phyloP scores from a whole-genome alignment of 495 filamentous ascomycete species.

The Annulohypoxylon nitens region DNA sequence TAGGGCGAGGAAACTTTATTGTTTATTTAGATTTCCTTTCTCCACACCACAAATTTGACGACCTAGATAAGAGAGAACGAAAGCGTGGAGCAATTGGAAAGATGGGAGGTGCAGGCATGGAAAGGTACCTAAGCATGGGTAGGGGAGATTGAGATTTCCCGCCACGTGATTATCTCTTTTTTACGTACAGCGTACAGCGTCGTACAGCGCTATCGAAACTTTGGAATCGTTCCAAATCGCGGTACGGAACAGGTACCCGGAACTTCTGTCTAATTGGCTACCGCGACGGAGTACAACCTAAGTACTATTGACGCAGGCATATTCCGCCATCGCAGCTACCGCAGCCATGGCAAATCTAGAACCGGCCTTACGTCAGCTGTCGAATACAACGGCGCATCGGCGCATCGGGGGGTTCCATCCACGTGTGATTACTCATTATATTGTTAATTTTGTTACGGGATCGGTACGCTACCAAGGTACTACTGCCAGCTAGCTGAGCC shows the following conservation, averaged over 20 bases:
- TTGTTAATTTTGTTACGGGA: background rate
- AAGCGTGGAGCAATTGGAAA: too few relatives aligned
- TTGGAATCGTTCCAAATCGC: background rate
- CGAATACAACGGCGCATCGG: background rate
- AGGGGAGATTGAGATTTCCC: background rate
- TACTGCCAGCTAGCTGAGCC: background rate
- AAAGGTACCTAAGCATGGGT: background rate
- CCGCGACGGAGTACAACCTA: background rate
- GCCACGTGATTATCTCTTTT: slow-evolving; percentile 2
- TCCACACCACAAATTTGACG: slow-evolving; percentile 13
- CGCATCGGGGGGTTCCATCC: background rate
- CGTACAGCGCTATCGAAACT: too few relatives aligned
- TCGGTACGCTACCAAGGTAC: background rate
- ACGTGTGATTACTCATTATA: slow-evolving; percentile 23
- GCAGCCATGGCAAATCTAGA: slow-evolving; percentile 9
- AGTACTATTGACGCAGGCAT: background rate
- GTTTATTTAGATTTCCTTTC: slow-evolving; percentile 13
- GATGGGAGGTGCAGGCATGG: too few relatives aligned
- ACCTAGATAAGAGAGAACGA: slow-evolving; percentile 1
- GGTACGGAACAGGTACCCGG: slow-evolving; percentile 8
- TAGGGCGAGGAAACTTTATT: slow-evolving; percentile 11
- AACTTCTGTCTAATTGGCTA: background rate
- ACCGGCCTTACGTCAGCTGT: background rate
- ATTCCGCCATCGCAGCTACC: background rate
- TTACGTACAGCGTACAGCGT: background rate